phyloP scores from a whole-genome alignment of 768 basidiomycete genomes.

The Mrakia gelida region DNA sequence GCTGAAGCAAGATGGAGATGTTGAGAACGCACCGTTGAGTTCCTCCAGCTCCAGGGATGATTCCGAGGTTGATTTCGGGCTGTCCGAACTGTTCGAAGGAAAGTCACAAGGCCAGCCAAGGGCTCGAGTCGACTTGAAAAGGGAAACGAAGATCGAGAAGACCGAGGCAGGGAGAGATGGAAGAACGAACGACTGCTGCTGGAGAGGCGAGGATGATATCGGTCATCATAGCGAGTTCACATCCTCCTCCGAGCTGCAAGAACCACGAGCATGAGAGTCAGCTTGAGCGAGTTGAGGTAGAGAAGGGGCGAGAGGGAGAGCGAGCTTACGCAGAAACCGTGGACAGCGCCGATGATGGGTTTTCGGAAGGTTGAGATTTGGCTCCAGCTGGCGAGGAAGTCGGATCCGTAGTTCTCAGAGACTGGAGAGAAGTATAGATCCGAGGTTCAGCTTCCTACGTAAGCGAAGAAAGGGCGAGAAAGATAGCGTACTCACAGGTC shows the following conservation, averaged over 20 bases:
- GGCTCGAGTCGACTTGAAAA: background rate
- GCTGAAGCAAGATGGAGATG: background rate
- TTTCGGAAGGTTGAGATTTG: constrained; percentile 69
- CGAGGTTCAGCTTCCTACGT: background rate
- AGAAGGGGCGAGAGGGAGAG: constrained; percentile 31
- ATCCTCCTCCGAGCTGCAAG: constrained; percentile 85
- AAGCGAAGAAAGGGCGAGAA: constrained; percentile 19
- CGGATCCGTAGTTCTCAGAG: constrained; percentile 77
- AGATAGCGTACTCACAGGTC: constrained; percentile 58
- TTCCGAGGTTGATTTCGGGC: constrained; percentile 75
- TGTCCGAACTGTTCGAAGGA: constrained; percentile 66
- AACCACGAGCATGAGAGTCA: background rate
- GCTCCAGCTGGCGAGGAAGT: constrained; percentile 79
- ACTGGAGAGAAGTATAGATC: constrained; percentile 49
- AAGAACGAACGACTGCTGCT: constrained; percentile 53
- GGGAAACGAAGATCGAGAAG: background rate
- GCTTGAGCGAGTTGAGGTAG: background rate
- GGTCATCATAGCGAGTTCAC: constrained; percentile 88
- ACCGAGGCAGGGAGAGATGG: background rate
- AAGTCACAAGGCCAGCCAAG: background rate
- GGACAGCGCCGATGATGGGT: constrained; percentile 93
- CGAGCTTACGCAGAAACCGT: constrained; percentile 68
- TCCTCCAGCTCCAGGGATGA: constrained; percentile 33
- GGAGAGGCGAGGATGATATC: constrained; percentile 91
- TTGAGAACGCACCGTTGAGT: constrained; percentile 26